Evolutionary conservation across 1,284 basidiomycete genomes (phyloP).

Genomic region (Pyrrhoderma noxium): DNA sequence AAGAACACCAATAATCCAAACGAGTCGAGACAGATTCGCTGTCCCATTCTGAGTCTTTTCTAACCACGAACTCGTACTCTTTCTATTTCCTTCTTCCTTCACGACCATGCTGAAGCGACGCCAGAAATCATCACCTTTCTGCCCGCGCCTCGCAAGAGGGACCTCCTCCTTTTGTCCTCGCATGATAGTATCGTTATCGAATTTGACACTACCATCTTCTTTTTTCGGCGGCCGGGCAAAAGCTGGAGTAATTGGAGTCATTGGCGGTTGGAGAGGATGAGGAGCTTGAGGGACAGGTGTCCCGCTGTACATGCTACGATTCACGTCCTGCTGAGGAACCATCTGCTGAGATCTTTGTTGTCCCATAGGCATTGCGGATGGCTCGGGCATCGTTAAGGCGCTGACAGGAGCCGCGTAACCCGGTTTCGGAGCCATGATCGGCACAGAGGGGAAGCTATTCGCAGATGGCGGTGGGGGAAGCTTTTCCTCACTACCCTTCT

Average conservation of each 20-base stretch:
- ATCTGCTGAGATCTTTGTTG: constrained; percentile 23
- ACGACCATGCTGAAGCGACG: constrained; percentile 76
- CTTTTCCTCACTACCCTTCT: constrained; percentile 27
- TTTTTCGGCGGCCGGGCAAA: constrained; percentile 56
- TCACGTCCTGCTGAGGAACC: constrained; percentile 20
- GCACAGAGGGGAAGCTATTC: constrained; percentile 25
- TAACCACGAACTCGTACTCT: constrained; percentile 61
- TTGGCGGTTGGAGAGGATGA: constrained; percentile 66
- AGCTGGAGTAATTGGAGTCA: constrained; percentile 69
- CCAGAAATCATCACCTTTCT: constrained; percentile 78
- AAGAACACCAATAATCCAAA: constrained; percentile 58
- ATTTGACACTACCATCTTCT: constrained; percentile 37
- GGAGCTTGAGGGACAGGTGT: constrained; percentile 39
- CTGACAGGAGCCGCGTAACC: constrained; percentile 65
- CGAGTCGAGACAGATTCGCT: constrained; percentile 51
- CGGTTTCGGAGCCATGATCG: constrained; percentile 60
- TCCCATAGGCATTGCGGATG: constrained; percentile 32
- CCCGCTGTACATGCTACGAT: constrained; percentile 29
- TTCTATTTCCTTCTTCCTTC: constrained; percentile 49
- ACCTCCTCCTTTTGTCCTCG: constrained; percentile 62
- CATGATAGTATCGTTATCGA: constrained; percentile 49
- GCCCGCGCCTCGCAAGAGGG: constrained; percentile 53
- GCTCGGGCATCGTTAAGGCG: constrained; percentile 43
- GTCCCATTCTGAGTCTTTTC: constrained; percentile 48
- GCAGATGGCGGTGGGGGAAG: constrained; percentile 12